Conservation (phyloP, 768 basidiomycete species). For the Termitomyces sp. region DNA sequence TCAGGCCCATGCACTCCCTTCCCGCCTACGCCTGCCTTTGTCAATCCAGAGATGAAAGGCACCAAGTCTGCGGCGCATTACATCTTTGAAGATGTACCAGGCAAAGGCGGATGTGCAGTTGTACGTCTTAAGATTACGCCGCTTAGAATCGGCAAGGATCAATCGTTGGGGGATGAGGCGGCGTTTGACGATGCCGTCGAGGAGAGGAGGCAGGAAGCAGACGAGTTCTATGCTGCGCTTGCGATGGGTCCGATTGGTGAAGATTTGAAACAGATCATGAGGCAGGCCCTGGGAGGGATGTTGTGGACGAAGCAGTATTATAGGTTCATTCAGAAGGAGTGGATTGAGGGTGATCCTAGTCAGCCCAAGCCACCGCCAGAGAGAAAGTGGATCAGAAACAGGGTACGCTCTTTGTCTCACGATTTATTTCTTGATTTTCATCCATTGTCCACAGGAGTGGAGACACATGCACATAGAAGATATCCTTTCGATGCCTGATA, state of each 20-base stretch:
- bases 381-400: conserved; percentile 82
- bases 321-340: conserved; percentile 93
- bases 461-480: conserved; percentile 94
- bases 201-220: conserved; percentile 88
- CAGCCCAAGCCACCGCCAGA: conserved; percentile 94
- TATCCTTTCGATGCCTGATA: conserved; percentile 98
- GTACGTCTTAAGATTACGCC: conserved; percentile 93
- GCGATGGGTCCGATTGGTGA: conserved; percentile 84
- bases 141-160: conserved; percentile 67
- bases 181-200: conserved; percentile 88
- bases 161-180: conserved; percentile 83
- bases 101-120: conserved; percentile 90
- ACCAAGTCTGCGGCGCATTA: conserved; percentile 97
- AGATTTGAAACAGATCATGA: conserved; percentile 93
- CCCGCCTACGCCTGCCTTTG: conserved; percentile 54
- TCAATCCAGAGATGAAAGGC: conserved; percentile 84
- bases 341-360: conserved; percentile 93
- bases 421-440: background rate
- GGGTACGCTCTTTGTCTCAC: conserved; percentile 41
- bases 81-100: conserved; percentile 81
- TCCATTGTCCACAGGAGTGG: conserved; percentile 66
- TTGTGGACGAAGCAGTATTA: conserved; percentile 99
- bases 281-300: conserved; percentile 96
- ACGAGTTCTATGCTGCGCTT: conserved; percentile 90
- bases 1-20: conserved; percentile 63